Evolutionary conservation across 768 basidiomycete species (phyloP).

Genomic region (Tricholoma saponaceum): DNA sequence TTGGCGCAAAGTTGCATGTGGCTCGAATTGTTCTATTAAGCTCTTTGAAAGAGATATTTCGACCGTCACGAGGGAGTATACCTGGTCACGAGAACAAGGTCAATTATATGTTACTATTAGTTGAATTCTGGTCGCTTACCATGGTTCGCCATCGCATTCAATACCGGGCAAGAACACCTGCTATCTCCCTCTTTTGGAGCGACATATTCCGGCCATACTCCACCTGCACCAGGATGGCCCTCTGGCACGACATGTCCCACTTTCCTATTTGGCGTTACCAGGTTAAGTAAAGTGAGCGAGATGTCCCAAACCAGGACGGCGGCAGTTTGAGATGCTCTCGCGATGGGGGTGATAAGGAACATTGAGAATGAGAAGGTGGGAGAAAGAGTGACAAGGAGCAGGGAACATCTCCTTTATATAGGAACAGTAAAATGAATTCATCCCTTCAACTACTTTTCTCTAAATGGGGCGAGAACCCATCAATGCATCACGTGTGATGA

Average conservation of each 20-base stretch:
- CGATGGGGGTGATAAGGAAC: conserved; percentile 29
- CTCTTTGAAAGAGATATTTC: conserved; percentile 61
- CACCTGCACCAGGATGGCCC: conserved; percentile 53
- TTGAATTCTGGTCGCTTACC: conserved; percentile 45
- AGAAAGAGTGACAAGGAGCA: conserved; percentile 3
- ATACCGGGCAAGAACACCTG: conserved; percentile 66
- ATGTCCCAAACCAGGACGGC: conserved; percentile 48
- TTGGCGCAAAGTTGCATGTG: conserved; percentile 67
- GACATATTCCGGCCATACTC: conserved; percentile 66
- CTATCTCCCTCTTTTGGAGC: conserved; percentile 61
- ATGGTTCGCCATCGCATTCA: conserved; percentile 83
- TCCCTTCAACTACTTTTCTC: not conserved
- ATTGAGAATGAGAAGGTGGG: conserved; percentile 15
- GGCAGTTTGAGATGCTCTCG: conserved; percentile 22
- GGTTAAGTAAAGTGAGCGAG: conserved; percentile 46
- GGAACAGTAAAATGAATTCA: not conserved
- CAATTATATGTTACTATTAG: not conserved
- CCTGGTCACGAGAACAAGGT: conserved; percentile 32
- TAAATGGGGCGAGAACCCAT: not conserved
- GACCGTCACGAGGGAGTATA: conserved; percentile 62
- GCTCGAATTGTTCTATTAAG: conserved; percentile 38
- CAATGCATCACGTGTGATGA: no score
- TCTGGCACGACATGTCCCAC: conserved; percentile 53
- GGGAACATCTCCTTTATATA: conserved; percentile 5
- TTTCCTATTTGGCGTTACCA: conserved; percentile 43